These are phyloP conservation scores for Ophiostoma triangulosporum DNA, from an alignment of 2,329 filamentous ascomycete species.

Conservation along the genomic window DNA sequence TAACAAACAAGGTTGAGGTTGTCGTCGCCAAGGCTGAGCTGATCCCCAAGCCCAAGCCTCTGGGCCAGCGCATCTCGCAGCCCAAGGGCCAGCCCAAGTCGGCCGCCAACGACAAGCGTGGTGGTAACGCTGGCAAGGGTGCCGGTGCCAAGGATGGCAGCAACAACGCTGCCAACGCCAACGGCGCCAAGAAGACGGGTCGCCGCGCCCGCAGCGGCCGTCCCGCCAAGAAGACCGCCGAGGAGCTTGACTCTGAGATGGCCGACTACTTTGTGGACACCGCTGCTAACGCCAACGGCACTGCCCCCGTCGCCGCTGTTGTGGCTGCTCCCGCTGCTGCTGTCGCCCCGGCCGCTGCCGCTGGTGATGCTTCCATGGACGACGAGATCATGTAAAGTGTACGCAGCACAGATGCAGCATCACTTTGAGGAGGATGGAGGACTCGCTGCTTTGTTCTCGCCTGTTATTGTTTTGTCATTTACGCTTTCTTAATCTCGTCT, in stretches of 20 bases:
- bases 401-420: background rate
- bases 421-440: background rate
- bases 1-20: slow-evolving; percentile 60
- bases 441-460: background rate
- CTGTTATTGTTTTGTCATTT: background rate
- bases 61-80: slow-evolving; percentile 67
- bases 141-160: slow-evolving; percentile 29
- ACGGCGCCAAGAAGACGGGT: slow-evolving; percentile 33
- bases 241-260: slow-evolving; percentile 97
- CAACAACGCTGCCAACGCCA: slow-evolving; percentile 2
- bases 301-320: slow-evolving; percentile 26
- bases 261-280: slow-evolving; percentile 70
- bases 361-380: slow-evolving; percentile 50
- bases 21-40: slow-evolving; percentile 65
- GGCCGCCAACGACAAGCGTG: slow-evolving; percentile 55
- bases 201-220: slow-evolving; percentile 43
- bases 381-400: slow-evolving; percentile 42
- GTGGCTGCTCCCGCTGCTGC: slow-evolving; percentile 24
- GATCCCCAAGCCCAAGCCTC: slow-evolving; percentile 50
- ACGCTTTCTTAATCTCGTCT: background rate
- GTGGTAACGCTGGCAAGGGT: background rate
- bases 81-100: slow-evolving; percentile 69
- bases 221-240: slow-evolving; percentile 73
- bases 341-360: slow-evolving; percentile 28
- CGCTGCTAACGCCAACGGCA: slow-evolving; percentile 24